Evolutionary conservation across 2,329 filamentous ascomycete genomes (phyloP), one percentile per base, ranked within the genome.

Genomic region (Pseudogymnoascus sp.): DNA sequence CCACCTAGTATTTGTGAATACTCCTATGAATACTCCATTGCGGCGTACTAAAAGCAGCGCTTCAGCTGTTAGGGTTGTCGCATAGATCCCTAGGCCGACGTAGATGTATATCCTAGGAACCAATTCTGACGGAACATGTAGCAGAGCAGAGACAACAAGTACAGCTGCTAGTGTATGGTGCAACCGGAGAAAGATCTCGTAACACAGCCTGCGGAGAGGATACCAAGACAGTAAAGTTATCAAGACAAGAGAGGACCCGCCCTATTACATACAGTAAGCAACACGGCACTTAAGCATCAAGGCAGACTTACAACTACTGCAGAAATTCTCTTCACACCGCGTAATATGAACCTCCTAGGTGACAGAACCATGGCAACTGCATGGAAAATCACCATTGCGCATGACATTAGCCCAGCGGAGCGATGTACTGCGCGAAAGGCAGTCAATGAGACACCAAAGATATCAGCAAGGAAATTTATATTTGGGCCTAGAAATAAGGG

Each of bases 391-490:
- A 64, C 19, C n/a, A 69, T 62, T 16, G 36, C 23, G 19, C 62
- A 65, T 14, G 64, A 66, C 31, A 70, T 68, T 14, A 68, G 21
- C 36, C 63, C 63, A 37, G 62, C 64, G 19, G 68, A 68, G 16
- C 65, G 65, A 63, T 70, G 67, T 45, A 67, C n/a, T 19, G 23
- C 19, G 11, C 65, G 65, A 62, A 62, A 63, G 11, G 61, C 62
- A 61, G 23, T 31, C 37, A 69, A 23, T 11, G 65, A 60, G 10
- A 69, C 3, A 10, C 67, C 67, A 7, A 69, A 43, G 6, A 71
- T 43, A 54, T 70, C 66, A 43, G 70, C 68, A 13, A 70, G 63
- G 54, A 65, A 66, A 63, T 62, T 65, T 21, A 71, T 67, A 62
- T 71, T 65, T 25, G 64, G 65, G 19, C 65, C 68, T 8, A 41